These are phyloP conservation scores for Fusarium chuoi DNA, from an alignment of 2,329 filamentous ascomycete genomes.

Conservation along the genomic window DNA sequence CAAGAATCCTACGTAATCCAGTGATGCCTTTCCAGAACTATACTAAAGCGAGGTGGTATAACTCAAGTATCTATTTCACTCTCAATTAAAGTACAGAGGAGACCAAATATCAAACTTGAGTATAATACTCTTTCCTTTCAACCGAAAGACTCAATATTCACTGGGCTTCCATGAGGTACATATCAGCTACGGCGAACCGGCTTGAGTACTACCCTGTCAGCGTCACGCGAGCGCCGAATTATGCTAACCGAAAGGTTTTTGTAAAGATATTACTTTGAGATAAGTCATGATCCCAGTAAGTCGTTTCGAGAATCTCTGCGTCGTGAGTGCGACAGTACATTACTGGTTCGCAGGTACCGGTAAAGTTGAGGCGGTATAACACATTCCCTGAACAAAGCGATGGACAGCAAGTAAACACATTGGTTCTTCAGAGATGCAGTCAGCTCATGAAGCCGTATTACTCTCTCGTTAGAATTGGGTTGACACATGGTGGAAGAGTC, in stretches of 20 bases:
- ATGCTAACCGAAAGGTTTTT: neutral
- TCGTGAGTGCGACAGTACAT: neutral
- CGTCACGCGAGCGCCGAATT: neutral
- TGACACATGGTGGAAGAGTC: too few relatives aligned
- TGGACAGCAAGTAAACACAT: too few relatives aligned
- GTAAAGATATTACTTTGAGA: neutral
- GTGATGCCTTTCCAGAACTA: neutral
- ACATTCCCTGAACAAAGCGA: too few relatives aligned
- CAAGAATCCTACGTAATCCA: accelerated
- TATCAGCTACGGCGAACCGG: too few relatives aligned
- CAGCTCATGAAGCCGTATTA: accelerated
- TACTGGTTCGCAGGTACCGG: neutral
- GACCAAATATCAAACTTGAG: neutral
- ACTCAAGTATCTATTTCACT: accelerated
- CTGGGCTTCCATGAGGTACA: too few relatives aligned
- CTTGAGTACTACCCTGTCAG: too few relatives aligned
- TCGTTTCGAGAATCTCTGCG: neutral
- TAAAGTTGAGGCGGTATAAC: accelerated
- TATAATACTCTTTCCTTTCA: too few relatives aligned
- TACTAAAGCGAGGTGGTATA: too few relatives aligned
- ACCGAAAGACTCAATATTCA: neutral
- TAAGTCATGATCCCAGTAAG: accelerated
- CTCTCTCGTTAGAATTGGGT: neutral
- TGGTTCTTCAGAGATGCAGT: accelerated
- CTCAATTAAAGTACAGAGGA: accelerated